Evolutionary conservation across 495 filamentous ascomycete species (phyloP).

Genomic region (Penicillium ochrochloron): DNA sequence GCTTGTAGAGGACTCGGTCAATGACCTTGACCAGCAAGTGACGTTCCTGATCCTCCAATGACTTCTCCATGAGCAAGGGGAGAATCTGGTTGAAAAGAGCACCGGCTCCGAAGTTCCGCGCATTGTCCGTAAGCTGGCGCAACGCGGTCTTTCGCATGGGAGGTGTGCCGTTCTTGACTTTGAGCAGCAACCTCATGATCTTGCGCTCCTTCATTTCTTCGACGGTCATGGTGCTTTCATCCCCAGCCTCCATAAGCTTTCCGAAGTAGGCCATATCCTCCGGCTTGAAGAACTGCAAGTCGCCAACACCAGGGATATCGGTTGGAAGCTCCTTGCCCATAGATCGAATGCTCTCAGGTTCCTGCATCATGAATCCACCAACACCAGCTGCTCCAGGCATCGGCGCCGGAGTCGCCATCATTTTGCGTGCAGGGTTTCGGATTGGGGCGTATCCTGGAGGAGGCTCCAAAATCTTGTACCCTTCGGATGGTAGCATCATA

Average conservation of each 20-base stretch:
- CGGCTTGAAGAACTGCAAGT: constrained; percentile 97
- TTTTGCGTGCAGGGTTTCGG: constrained; percentile 73
- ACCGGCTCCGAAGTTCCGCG: constrained; percentile 93
- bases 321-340: constrained; percentile 93
- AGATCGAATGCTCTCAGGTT: constrained; percentile 77
- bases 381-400: constrained; percentile 64
- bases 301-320: constrained; percentile 96
- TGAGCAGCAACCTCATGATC: constrained; percentile 95
- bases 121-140: constrained; percentile 96
- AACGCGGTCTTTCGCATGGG: constrained; percentile 99
- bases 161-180: constrained; percentile 99
- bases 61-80: constrained; percentile 97
- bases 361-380: constrained; percentile 97
- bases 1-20: constrained; percentile 96
- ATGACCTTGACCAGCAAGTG: constrained; percentile 99
- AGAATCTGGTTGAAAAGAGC: constrained; percentile 98
- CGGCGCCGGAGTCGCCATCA: constrained; percentile 75
- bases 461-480: constrained; percentile 91
- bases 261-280: constrained; percentile 99
- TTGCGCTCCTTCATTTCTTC: constrained; percentile 98
- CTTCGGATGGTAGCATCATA: constrained; percentile 85
- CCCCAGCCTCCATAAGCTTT: constrained; percentile 92
- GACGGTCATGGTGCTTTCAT: constrained; percentile 88
- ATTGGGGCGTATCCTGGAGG: constrained; percentile 93
- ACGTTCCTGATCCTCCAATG: constrained; percentile 96